Evolutionary conservation across 148 eudicot genomes (phyloP), one percentile per base, ranked within the genome.

Genomic region (Mesembryanthemum crystallinum): DNA sequence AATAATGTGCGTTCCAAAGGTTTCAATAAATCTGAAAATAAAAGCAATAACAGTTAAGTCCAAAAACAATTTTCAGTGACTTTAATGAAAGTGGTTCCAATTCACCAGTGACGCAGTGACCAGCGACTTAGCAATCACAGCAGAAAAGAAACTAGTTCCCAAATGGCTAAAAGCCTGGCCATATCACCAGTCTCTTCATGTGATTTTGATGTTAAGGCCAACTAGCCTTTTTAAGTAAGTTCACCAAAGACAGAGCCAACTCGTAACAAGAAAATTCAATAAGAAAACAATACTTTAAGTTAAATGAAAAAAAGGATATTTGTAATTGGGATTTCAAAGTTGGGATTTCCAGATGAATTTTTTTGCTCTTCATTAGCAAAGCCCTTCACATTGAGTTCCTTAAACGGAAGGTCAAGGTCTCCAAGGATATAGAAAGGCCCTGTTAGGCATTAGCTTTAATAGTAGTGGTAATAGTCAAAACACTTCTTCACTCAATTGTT

Each of bases 1-100:
- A 80, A 95, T 85, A 71, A 95, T 83, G 81, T 95, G 98, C 57
- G 97, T 95, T 77, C 98, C 98, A 82, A 90, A 95, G 58, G 82
- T 84, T 43, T 89, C 93, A 80, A 95, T 95, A 78, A 95, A 95
- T 86, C 98, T 95, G 88, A 51, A 74, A 43, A 71, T 25, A 80
- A 35, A 66, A 74, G 67, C n/a, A 72, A 25, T 28, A 66, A 21
- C n/a, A 69, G 72, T 47, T 42, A 3, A 33, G 17, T 27, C 33
- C 30, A 74, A 61, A 9, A 35, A 13, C 54, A 42, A 42, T 28
- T 67, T 12, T 27, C 27, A 67, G 15, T 37, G 52, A 67, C 15
- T 42, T 43, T 13, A 30, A 67, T 42, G 15, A 43, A 43, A 27
- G 25, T 42, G 27, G 49, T 25, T n/a, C n/a, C n/a, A n/a, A n/a